These are phyloP conservation scores for Aspergillus pseudotamarii DNA, from an alignment of 2,329 filamentous ascomycete species.

Conservation along the genomic window DNA sequence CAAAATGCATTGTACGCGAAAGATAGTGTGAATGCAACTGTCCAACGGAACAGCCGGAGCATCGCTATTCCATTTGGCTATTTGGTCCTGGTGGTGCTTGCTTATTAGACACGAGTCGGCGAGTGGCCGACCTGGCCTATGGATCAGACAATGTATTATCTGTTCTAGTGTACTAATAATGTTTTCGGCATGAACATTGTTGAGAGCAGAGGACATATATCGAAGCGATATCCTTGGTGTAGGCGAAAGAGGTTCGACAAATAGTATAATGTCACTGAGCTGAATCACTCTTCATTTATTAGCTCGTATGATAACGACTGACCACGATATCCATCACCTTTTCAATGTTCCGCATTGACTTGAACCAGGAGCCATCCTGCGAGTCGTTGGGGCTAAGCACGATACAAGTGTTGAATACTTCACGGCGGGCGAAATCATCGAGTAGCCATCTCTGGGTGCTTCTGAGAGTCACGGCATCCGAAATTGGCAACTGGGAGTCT, in stretches of 20 bases:
- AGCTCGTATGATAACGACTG: too few relatives aligned
- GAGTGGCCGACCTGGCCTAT: background rate
- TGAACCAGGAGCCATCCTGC: too few relatives aligned
- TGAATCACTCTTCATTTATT: background rate
- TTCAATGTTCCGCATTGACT: background rate
- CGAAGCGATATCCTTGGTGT: background rate
- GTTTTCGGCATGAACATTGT: background rate
- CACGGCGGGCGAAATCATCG: background rate
- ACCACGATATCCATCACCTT: background rate
- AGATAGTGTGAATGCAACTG: constrained; percentile 6
- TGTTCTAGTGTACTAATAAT: background rate
- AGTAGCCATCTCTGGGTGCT: background rate
- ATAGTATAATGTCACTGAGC: background rate
- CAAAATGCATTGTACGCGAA: constrained; percentile 2
- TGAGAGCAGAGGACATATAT: background rate
- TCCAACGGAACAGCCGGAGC: background rate
- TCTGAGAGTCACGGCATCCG: background rate
- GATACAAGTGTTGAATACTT: background rate
- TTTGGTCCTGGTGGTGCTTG: background rate
- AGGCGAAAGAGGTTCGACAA: too few relatives aligned
- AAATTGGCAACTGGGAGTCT: background rate
- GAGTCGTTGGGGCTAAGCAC: background rate
- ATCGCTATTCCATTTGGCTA: background rate
- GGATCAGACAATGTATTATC: background rate
- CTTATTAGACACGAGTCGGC: background rate